These are phyloP conservation scores for Mitragyna speciosa DNA, from an alignment of 257 asterid species.

Conservation along the genomic window DNA sequence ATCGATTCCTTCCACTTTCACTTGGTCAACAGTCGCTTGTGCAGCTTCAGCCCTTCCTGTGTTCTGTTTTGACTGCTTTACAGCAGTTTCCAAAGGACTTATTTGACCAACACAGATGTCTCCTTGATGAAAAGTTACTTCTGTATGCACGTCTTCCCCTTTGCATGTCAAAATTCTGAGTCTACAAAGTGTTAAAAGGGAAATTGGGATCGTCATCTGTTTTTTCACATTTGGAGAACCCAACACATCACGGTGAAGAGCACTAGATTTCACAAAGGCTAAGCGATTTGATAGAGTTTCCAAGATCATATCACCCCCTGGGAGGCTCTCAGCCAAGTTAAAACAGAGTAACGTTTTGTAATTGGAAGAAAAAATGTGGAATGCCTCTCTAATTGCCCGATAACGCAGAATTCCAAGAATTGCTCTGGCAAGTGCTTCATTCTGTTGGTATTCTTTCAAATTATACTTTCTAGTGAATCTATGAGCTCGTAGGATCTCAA, in stretches of 20 bases:
- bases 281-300: constrained; percentile 62
- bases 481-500: constrained; percentile 76
- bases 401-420: constrained; percentile 72
- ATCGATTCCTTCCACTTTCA: constrained; percentile 93
- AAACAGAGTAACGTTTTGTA: constrained; percentile 78
- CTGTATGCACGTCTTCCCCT: constrained; percentile 45
- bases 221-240: constrained; percentile 57
- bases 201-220: constrained; percentile 46
- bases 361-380: constrained; percentile 57
- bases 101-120: constrained; percentile 66
- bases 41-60: constrained; percentile 91
- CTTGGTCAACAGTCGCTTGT: constrained; percentile 86
- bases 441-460: constrained; percentile 56
- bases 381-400: constrained; percentile 83
- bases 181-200: constrained; percentile 54
- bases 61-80: constrained; percentile 70
- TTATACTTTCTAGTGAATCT: constrained; percentile 63
- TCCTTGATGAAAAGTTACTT: constrained; percentile 45
- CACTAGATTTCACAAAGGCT: constrained; percentile 38
- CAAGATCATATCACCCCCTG: constrained; percentile 80
- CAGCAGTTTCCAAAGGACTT: constrained; percentile 76
- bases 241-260: constrained; percentile 37
- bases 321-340: constrained; percentile 94
- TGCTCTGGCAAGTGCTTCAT: constrained; percentile 79
- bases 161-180: constrained; percentile 53